Percentiles rank a stretch among this genome's conserved stretches.
Evolutionary conservation across 2,329 filamentous ascomycete genomes (phyloP).

Genomic region (Paecilomyces sp.): DNA sequence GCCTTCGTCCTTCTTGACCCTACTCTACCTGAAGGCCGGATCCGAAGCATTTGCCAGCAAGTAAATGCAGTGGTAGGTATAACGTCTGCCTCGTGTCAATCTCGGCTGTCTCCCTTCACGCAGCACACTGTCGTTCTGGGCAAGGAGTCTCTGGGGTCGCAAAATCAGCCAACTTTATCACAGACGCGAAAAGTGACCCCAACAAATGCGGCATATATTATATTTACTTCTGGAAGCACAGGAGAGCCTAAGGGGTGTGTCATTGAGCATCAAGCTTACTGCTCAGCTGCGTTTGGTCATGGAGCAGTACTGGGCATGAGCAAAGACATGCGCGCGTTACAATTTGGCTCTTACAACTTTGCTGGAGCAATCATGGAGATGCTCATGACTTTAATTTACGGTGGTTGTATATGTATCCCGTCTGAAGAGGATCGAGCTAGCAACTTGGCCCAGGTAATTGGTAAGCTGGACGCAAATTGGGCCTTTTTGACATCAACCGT

Average conservation of each 20-base stretch:
- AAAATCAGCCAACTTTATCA: background rate
- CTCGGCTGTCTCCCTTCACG: background rate
- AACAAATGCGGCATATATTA: constrained; percentile 12
- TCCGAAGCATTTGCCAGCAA: background rate
- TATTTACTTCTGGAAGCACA: constrained; percentile 9
- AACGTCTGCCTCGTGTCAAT: background rate
- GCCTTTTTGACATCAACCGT: constrained; percentile 52
- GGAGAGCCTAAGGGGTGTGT: constrained; percentile 30
- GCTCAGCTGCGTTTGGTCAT: constrained; percentile 38
- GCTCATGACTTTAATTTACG: constrained; percentile 43
- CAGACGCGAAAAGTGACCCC: constrained; percentile 11
- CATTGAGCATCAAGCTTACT: constrained; percentile 43
- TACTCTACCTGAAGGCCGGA: constrained; percentile 17
- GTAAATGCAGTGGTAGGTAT: background rate
- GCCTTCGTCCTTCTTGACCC: constrained; percentile 24
- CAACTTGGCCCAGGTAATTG: constrained; percentile 41
- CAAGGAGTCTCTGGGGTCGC: background rate
- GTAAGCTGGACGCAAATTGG: constrained; percentile 42
- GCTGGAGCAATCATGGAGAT: constrained; percentile 45
- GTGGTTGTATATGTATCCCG: constrained; percentile 50
- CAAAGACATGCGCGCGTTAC: constrained; percentile 41
- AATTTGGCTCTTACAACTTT: constrained; percentile 44
- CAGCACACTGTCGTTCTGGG: background rate
- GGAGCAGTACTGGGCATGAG: constrained; percentile 28
- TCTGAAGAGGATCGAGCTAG: constrained; percentile 34